Evolutionary conservation across 2,329 filamentous ascomycete species (phyloP), one percentile per base, ranked within the genome.

Genomic region (Knoxdaviesia proteae): DNA sequence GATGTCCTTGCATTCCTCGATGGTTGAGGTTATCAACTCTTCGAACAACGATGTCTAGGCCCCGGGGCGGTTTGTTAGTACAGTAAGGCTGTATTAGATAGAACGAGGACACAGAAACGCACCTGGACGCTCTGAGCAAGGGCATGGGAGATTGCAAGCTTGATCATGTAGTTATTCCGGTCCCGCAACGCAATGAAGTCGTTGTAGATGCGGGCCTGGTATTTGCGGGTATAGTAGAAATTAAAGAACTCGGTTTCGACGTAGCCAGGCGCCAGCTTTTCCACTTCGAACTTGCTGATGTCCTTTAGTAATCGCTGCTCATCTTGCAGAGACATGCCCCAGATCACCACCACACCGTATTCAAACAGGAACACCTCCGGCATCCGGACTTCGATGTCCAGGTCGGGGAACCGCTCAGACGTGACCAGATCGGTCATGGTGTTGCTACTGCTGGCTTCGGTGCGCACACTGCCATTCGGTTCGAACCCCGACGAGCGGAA

Each of bases 121-220:
- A 79, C 77, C 71, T 98, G 96, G 54, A 96, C 90, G 49, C 84
- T 93, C 59, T 98, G 90, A 0, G 88, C 83, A 40, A 98, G 66
- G 3, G 90, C 90, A 62, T 98, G 90, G 10, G 84, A 93, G 55
- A 96, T 96, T 44, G 88, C 86, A 35, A 96, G 67, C 63, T 96
- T 96, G 50, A 81, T 92, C 90, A 96, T 96, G 63, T 96, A 93
- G 59, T 93, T 94, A 54, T 78, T 78, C 61, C 93, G 94, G 53
- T 96, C 88, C 40, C 87, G 72, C 47, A 98, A 62, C 3, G 84
- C 90, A 59, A 98, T 98, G 53, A 98, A 98, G 61, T 98, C 90
- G 60, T 98, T 98, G 70, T 98, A 98, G 58, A 98, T 98, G 42
- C 90, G 80, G 29, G 90, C 84, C 61, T 98, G 92, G 58, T 98